Base-by-base conservation (phyloP, 805 yeast species). In the Ogataea nakhonphanomensis region DNA sequence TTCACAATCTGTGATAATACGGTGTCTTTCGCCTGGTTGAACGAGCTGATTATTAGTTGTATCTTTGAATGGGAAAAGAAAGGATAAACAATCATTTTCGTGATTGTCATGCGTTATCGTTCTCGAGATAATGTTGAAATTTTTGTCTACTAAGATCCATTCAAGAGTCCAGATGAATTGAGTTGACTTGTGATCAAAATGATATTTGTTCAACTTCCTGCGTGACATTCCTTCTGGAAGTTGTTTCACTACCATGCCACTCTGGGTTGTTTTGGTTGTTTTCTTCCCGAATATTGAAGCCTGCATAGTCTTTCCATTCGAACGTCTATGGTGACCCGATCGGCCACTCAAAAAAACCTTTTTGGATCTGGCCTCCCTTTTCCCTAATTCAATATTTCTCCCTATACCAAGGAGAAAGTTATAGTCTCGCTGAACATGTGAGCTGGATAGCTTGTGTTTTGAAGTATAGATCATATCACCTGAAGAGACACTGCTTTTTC, bases 111-210 rank as follows among this genome's bases (percentile, higher is more conserved):
- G 71, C 43, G 73, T 72, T n/a, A 54, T 38, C 11, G 43, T 49
- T 14, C 46, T 46, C 26, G 49, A 45, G 12, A 53, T 31, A 8
- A 28, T 31, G 5, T 43, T 12, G 34, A 49, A 39, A 1, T 57
- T 21, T 1, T 30, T 49, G 9, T 57, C 55, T 4, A 74, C 58
- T 2, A 80, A 44, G 1, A 75, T 55, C 85, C 88, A 84, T 57
- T 88, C 95, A 0, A 88, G 62, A 0, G 95, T 81, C 96, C 96
- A 88, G 12, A 74, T 74, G 57, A 74, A 87, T 7, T 73, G 58
- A 37, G 79, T 75, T 44, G 69, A 62, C 44, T 72, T 72, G 56
- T 77, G 75, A 57, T 87, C 90, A 71, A 78, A 84, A 3, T 80
- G 79, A 0, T 89, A 74, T 50, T 78, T 81, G 55, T 88, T 88